Conservation (phyloP, 257 asterid genomes). For the Pogostemon cablin region DNA sequence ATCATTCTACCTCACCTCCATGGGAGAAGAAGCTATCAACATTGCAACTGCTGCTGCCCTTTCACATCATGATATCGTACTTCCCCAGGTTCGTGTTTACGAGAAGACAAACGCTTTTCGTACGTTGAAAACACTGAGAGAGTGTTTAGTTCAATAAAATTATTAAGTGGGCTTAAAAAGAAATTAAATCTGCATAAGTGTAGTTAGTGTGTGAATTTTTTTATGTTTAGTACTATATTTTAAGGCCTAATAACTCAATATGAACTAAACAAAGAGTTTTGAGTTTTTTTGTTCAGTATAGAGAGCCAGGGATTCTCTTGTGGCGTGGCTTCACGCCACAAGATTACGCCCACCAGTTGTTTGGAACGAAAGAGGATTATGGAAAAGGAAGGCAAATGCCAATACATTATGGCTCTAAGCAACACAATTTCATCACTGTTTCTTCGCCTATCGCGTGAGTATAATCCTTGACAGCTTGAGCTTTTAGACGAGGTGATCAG, state of each 20-base stretch:
- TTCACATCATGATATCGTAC: constrained; percentile 52
- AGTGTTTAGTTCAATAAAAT: too few species aligned
- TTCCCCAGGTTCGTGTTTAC: constrained; percentile 53
- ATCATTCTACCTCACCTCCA: constrained; percentile 78
- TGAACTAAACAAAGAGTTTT: too few species aligned
- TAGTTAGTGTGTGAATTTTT: too few species aligned
- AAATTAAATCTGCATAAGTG: too few species aligned
- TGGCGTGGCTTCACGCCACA: constrained; percentile 91
- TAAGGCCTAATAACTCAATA: too few species aligned
- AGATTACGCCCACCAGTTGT: constrained; percentile 76
- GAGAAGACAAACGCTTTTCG: too few species aligned
- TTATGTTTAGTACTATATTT: too few species aligned
- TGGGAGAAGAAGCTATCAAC: constrained; percentile 87
- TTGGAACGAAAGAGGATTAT: constrained; percentile 66
- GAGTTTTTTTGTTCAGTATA: constrained; percentile 48
- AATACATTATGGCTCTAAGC: constrained; percentile 75
- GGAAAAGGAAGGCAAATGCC: constrained; percentile 99
- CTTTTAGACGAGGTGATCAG: too few species aligned
- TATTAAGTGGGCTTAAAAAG: too few species aligned
- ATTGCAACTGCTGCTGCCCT: constrained; percentile 95
- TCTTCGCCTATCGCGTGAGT: constrained; percentile 91
- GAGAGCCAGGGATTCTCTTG: constrained; percentile 84
- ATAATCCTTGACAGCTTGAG: too few species aligned
- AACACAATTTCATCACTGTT: constrained; percentile 66
- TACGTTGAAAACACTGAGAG: too few species aligned